Evolutionary conservation across 2,329 filamentous ascomycete species (phyloP).

Genomic region (Aspergillus fischeri): DNA sequence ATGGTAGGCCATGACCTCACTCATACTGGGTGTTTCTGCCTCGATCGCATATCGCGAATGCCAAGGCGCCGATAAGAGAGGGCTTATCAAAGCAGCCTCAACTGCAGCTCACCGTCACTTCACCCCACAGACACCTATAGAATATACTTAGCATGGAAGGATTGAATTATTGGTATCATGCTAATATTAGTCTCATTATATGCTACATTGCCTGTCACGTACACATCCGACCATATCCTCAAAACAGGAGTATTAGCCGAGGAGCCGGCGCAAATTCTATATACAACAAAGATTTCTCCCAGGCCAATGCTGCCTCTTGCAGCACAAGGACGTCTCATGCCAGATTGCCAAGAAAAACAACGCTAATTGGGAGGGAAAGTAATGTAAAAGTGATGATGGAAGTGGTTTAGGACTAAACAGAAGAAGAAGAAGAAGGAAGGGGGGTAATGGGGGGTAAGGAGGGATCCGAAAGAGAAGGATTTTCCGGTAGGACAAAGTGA

Average conservation of each 20-base stretch:
- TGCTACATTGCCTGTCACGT: slow-evolving; percentile 22
- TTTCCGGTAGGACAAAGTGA: slow-evolving; percentile 1
- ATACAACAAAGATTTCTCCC: slow-evolving; percentile 28
- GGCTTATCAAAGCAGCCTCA: slow-evolving; percentile 14
- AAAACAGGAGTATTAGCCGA: slow-evolving; percentile 14
- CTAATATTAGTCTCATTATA: slow-evolving; percentile 26
- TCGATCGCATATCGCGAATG: not conserved
- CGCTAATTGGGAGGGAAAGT: slow-evolving; percentile 20
- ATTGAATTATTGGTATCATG: slow-evolving; percentile 20
- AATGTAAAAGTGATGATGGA: slow-evolving; percentile 11
- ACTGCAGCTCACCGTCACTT: not conserved
- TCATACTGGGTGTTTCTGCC: not conserved
- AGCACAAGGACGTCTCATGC: slow-evolving; percentile 18
- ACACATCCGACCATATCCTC: not conserved
- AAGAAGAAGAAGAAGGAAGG: slow-evolving; percentile 16
- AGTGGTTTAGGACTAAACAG: slow-evolving; percentile 2
- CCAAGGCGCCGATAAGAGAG: slow-evolving; percentile 23
- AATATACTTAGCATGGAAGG: not conserved
- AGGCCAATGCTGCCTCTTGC: slow-evolving; percentile 15
- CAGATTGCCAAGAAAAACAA: slow-evolving; percentile 20
- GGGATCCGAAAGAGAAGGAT: slow-evolving; percentile 14
- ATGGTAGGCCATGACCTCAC: not conserved
- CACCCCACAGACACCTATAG: not conserved
- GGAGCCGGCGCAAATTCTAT: slow-evolving; percentile 26
- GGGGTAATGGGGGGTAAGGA: slow-evolving; percentile 12